Percentiles rank a stretch among this genome's conserved stretches.
phyloP scores from a whole-genome alignment of 768 basidiomycete genomes.

The Boletus pseudopeckii region DNA sequence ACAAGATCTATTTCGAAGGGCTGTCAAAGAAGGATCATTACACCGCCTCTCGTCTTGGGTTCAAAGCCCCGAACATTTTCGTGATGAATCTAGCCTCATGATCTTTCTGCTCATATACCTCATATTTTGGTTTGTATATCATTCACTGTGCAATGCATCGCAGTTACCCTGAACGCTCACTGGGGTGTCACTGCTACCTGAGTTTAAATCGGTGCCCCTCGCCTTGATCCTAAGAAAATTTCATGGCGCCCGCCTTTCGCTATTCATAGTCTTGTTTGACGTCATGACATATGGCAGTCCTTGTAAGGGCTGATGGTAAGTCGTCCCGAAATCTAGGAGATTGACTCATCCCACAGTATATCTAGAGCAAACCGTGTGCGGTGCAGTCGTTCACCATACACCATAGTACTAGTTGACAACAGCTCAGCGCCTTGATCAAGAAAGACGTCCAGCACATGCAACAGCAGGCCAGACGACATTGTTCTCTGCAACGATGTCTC shows the following conservation, averaged over 20 bases:
- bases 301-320: neutral
- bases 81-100: conserved; percentile 61
- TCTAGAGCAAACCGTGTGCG: neutral
- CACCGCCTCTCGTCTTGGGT: conserved; percentile 59
- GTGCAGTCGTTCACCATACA: no score
- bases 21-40: conserved; percentile 61
- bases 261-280: neutral
- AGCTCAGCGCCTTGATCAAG: neutral
- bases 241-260: neutral
- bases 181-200: neutral
- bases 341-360: neutral
- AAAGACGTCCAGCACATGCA: neutral
- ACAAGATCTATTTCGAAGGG: conserved; percentile 67
- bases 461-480: no score
- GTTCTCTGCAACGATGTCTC: no score
- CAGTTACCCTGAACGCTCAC: neutral
- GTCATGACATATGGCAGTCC: neutral
- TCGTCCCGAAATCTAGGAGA: neutral
- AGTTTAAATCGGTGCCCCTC: neutral
- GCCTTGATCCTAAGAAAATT: neutral
- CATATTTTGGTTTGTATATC: conserved; percentile 8
- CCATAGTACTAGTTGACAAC: no score
- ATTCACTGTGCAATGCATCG: neutral
- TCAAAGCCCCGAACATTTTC: conserved; percentile 75
- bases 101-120: conserved; percentile 12